Base-by-base conservation (phyloP, 352 stramenopile genomes). In the Phytophthora pini region DNA sequence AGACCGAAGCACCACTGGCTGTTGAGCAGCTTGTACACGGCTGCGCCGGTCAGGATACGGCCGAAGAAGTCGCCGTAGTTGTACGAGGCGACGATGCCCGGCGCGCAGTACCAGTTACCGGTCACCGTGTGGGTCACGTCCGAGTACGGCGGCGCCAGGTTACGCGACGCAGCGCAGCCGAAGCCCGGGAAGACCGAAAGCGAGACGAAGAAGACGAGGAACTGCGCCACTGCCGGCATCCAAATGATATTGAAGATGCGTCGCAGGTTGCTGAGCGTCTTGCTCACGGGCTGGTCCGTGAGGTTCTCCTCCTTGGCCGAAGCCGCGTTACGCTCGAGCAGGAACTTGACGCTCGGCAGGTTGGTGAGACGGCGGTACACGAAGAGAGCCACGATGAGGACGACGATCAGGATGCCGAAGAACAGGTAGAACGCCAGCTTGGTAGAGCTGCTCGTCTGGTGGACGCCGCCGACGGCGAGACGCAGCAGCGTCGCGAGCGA, bases 41-140 rank as follows among this genome's bases (percentile, higher is more conserved):
- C 64, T 15, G 72, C 70, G 4, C 61, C 69, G 6, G 61, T 85
- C 39, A 87, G 40, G 24, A 89, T 38, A 26, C 80, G 74, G 2
- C 76, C 82, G 41, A 88, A 63, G 44, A 84, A 84, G 57, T 89
- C 80, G 9, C 80, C 80, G 69, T 80, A 86, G 76, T 87, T 87
- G 75, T 84, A 89, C 17, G 43, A 61, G 13, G 66, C 82, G 20
- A 89, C 79, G 49, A 88, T 79, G 17, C 80, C 82, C 1, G 82
- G 77, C 1, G 76, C 64, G 63, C 67, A 79, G 31, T 84, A 87
- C 82, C 80, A 89, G 10, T 68, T 58, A 2, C 31, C 43, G 1
- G 63, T 72, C 15, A 76, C 47, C 3, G 52, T 34, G 40, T 78
- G 54, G 2, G 10, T 32, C 8, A 65, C 66, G 27, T 47, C 24